Evolutionary conservation across 352 stramenopile genomes (phyloP).

Genomic region (Stephanocyclus meneghinianus): DNA sequence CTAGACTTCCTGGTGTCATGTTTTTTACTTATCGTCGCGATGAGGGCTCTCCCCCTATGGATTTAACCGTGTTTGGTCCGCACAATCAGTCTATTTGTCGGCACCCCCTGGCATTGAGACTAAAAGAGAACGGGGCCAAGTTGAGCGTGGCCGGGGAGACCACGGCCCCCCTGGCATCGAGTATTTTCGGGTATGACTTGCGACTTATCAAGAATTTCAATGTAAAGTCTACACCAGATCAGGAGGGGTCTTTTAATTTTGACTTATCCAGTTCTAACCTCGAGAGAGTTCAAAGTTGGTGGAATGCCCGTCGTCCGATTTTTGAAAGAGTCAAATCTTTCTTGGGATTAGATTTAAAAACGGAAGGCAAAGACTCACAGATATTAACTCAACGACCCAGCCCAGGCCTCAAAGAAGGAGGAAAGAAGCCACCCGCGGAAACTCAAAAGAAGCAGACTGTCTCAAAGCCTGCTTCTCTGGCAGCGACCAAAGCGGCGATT

Average conservation of each 20-base stretch:
- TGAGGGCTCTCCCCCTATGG: constrained; percentile 65
- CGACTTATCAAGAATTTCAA: constrained; percentile 73
- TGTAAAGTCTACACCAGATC: constrained; percentile 51
- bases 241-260: constrained; percentile 57
- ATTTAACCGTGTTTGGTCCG: constrained; percentile 69
- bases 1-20: constrained; percentile 67
- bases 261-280: constrained; percentile 54
- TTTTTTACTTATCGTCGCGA: constrained; percentile 76
- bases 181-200: constrained; percentile 77
- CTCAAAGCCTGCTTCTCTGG: constrained; percentile 33
- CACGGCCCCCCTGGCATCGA: constrained; percentile 47
- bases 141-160: constrained; percentile 29
- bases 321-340: constrained; percentile 71
- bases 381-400: constrained; percentile 25
- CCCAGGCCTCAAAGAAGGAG: constrained; percentile 65
- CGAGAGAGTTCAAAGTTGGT: constrained; percentile 69
- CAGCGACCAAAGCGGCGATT: constrained; percentile 43
- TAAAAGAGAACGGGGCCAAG: constrained; percentile 56
- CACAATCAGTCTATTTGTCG: constrained; percentile 62
- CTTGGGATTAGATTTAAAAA: constrained; percentile 64
- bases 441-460: constrained; percentile 20
- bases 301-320: constrained; percentile 68
- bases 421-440: constrained; percentile 54
- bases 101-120: constrained; percentile 68
- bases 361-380: constrained; percentile 45